phyloP scores from a whole-genome alignment of 352 stramenopile species.

The Pythium dissotocum region DNA sequence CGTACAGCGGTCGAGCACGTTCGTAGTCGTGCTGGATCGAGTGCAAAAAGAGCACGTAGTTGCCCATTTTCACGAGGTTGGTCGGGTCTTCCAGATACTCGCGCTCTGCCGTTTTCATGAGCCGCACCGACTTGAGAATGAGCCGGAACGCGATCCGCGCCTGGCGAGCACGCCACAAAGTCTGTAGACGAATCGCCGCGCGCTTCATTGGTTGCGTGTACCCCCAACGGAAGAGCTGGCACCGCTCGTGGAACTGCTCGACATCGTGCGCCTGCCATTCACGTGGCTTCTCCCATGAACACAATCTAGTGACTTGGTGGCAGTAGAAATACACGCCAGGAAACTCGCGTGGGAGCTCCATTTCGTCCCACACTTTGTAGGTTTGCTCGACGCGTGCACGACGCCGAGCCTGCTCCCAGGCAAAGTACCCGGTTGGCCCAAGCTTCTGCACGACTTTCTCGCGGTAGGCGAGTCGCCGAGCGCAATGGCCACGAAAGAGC shows the following conservation, averaged over 20 bases:
- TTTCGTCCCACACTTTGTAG: conserved; percentile 80
- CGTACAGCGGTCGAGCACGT: conserved; percentile 68
- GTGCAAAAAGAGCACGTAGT: conserved; percentile 84
- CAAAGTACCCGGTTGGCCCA: conserved; percentile 58
- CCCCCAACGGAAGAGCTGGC: conserved; percentile 58
- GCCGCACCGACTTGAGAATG: conserved; percentile 56
- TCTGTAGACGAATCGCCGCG: conserved; percentile 51
- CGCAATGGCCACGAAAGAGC: conserved; percentile 51
- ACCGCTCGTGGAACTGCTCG: conserved; percentile 43
- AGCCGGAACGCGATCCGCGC: conserved; percentile 59
- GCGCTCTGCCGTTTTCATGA: conserved; percentile 72
- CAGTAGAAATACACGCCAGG: conserved; percentile 69
- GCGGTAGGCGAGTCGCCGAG: conserved; percentile 39
- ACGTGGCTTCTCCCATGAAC: conserved; percentile 65
- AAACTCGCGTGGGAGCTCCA: conserved; percentile 49
- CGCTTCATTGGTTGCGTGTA: conserved; percentile 65
- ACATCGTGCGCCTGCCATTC: conserved; percentile 54
- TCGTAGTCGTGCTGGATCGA: conserved; percentile 80
- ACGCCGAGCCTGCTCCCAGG: conserved; percentile 49
- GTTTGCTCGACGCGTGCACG: conserved; percentile 35
- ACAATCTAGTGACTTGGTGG: conserved; percentile 65
- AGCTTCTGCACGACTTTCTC: conserved; percentile 47
- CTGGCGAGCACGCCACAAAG: conserved; percentile 51
- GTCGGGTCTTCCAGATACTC: conserved; percentile 80
- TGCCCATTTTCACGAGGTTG: conserved; percentile 73